Evolutionary conservation across 768 basidiomycete genomes (phyloP).

Genomic region (Boletales sp.): DNA sequence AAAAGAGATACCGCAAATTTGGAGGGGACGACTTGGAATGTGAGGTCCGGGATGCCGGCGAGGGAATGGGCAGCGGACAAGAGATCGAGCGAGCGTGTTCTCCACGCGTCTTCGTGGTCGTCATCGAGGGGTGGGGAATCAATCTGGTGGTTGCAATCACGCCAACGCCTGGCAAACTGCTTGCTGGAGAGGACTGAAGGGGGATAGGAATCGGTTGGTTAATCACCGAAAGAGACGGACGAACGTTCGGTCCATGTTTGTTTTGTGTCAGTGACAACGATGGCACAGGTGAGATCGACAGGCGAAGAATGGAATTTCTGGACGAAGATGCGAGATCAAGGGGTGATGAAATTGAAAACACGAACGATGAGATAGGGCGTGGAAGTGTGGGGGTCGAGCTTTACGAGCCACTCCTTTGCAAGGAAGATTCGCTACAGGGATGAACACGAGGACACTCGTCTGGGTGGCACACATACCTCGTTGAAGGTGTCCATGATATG

Average conservation of each 20-base stretch:
- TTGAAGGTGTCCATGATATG: conserved; percentile 46
- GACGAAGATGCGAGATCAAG: conserved; percentile 7
- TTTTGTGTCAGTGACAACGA: conserved; percentile 74
- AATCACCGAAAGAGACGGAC: conserved; percentile 18
- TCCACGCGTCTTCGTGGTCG: conserved; percentile 61
- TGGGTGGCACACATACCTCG: conserved; percentile 30
- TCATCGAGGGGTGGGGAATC: conserved; percentile 27
- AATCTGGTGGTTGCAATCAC: conserved; percentile 45
- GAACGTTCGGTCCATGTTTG: conserved; percentile 73
- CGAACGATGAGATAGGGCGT: conserved; percentile 72
- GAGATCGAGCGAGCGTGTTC: conserved; percentile 49
- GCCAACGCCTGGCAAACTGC: conserved; percentile 69
- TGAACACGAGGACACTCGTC: neutral
- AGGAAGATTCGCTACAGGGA: conserved; percentile 51
- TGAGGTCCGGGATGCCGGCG: conserved; percentile 52
- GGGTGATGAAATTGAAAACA: conserved; percentile 18
- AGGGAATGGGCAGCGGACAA: conserved; percentile 60
- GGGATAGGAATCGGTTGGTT: conserved; percentile 15
- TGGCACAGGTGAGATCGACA: conserved; percentile 52
- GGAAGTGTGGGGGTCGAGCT: conserved; percentile 54
- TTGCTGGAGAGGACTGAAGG: conserved; percentile 50
- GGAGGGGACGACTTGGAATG: conserved; percentile 59
- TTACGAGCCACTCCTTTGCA: conserved; percentile 72
- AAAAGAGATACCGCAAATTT: conserved; percentile 48
- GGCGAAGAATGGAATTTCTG: conserved; percentile 65